Base-by-base conservation (phyloP, 2,329 filamentous ascomycete genomes). In the Cytospora mali region DNA sequence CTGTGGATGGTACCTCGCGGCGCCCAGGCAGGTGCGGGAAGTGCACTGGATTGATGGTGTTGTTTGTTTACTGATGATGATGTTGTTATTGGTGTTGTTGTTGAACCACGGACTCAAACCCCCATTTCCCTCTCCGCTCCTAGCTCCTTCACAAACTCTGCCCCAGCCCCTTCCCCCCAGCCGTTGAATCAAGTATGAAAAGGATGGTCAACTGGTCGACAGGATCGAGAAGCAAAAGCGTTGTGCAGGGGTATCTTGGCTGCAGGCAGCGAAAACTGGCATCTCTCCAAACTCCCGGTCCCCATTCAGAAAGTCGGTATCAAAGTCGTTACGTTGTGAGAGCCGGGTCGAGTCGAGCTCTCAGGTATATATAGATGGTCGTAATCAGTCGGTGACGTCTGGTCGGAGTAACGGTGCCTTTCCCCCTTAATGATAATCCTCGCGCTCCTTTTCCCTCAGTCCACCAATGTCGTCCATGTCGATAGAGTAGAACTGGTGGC, bases 391-490 rank as follows among this genome's bases (percentile, higher is more conserved):
- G 53, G 63, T 55, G 49, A 58, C 23, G 39, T 52, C 60, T 58
- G 51, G 52, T 65, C 49, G 50, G 33, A 51, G 35, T 49, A 23
- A 33, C 29, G 23, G 18, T 55, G 11, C 29, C 10, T 33, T 29
- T 25, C 53, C 23, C 14, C 18, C 6, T 50, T 71, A 73, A 55
- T 71, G 67, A 68, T 75, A 77, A 58, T 75, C 71, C 60, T 70
- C 69, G 68, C 76, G 76, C 69, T 90, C 85, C 82, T 96, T 97
- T 82, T 98, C 95, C 78, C 93, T 96, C 69, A 98, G 80, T 16
- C 95, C 95, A 57, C 95, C 95, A 73, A 98, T 96, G 68, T 92
- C 87, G 70, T 98, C 91, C 75, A 99, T 90, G 75, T 99, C 94
- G 70, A 99, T 87, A 4, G 93, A 95, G 75, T 97, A 91, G 79